Conservation (phyloP, 2,329 filamentous ascomycete genomes). For the Colletotrichum tropicicola region DNA sequence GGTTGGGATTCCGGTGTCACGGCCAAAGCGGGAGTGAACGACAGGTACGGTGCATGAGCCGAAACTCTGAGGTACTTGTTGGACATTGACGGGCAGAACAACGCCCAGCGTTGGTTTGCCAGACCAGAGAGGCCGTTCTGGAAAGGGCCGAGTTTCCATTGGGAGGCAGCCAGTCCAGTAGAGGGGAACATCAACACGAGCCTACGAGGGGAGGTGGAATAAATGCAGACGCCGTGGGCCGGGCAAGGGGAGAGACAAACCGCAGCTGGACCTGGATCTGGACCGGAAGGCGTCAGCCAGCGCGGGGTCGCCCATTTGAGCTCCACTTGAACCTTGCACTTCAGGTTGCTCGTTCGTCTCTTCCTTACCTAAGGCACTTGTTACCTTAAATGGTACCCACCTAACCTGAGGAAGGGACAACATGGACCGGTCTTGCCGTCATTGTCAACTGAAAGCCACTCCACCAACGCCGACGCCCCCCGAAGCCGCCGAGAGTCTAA, state of each 20-base stretch:
- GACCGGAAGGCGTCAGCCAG: constrained; percentile 1
- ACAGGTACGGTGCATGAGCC: constrained; percentile 26
- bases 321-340: background rate
- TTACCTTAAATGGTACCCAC: too few species aligned
- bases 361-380: too few species aligned
- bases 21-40: constrained; percentile 21
- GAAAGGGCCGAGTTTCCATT: background rate
- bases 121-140: background rate
- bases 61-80: background rate
- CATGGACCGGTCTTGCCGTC: background rate
- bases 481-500: constrained; percentile 7
- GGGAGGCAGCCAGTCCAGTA: background rate
- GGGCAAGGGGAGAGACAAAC: too few species aligned
- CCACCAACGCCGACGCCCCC: constrained; percentile 19
- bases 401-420: too few species aligned
- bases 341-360: constrained; percentile 16
- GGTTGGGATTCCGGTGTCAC: background rate
- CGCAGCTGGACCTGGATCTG: too few species aligned
- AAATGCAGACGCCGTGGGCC: too few species aligned
- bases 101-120: background rate
- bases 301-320: constrained; percentile 6
- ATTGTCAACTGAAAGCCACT: background rate
- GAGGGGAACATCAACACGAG: background rate
- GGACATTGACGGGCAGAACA: background rate
- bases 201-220: too few species aligned